Evolutionary conservation across 2,329 filamentous ascomycete species (phyloP).

Genomic region (Sarocladium strictum): DNA sequence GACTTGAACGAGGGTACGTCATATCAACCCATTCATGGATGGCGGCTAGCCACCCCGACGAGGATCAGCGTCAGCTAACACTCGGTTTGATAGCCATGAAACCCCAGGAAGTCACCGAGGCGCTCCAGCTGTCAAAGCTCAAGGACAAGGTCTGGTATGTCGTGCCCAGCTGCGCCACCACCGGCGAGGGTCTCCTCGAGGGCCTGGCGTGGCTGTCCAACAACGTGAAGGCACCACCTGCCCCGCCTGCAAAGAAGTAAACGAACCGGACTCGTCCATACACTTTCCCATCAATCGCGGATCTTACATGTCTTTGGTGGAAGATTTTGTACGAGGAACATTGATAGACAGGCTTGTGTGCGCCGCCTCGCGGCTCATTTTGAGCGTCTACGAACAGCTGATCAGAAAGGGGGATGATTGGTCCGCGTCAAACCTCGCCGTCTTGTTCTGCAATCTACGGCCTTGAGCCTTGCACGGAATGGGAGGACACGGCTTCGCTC

Average conservation of each 20-base stretch:
- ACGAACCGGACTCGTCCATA: background rate
- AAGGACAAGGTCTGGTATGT: conserved; percentile 85
- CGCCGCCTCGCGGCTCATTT: background rate
- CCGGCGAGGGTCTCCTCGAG: conserved; percentile 74
- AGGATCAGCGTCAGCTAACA: background rate
- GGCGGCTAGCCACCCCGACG: too few relatives aligned
- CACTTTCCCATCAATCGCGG: too few relatives aligned
- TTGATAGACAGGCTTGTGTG: background rate
- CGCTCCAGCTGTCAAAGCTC: conserved; percentile 67
- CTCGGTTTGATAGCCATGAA: conserved; percentile 57
- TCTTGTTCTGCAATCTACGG: too few relatives aligned
- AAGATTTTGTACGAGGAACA: background rate
- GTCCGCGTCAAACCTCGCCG: too few relatives aligned
- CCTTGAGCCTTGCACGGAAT: too few relatives aligned
- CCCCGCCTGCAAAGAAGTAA: conserved; percentile 50
- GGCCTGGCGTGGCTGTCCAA: conserved; percentile 79
- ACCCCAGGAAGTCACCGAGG: conserved; percentile 72
- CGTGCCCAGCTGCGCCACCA: conserved; percentile 75
- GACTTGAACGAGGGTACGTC: conserved; percentile 77
- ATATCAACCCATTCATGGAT: too few relatives aligned
- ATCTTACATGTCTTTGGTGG: background rate
- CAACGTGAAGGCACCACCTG: conserved; percentile 64
- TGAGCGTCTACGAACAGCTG: background rate
- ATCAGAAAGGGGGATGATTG: too few relatives aligned
- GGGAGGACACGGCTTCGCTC: too few relatives aligned